These are phyloP conservation scores for Xylariaceae sp. DNA, from an alignment of 2,329 filamentous ascomycete species.

Conservation along the genomic window DNA sequence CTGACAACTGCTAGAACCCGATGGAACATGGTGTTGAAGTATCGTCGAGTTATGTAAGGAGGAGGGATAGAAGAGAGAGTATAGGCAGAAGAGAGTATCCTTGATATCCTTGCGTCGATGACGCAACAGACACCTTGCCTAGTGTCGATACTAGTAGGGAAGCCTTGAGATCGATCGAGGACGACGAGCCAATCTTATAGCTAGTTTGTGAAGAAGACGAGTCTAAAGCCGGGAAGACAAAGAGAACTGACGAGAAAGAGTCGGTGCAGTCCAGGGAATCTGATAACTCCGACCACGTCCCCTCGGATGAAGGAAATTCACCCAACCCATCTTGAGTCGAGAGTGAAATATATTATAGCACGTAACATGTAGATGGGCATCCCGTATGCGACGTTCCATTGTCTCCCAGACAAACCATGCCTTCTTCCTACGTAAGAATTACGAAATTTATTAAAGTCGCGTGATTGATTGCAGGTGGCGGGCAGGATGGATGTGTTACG, in stretches of 20 bases:
- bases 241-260: too few relatives aligned
- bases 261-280: too few relatives aligned
- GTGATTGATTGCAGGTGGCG: slow-evolving; percentile 1
- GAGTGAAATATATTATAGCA: neutral
- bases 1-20: neutral
- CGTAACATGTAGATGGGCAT: neutral
- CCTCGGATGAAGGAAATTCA: neutral
- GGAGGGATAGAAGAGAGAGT: neutral
- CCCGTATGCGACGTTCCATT: neutral
- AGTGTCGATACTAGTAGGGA: neutral
- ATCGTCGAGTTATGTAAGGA: neutral
- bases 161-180: neutral
- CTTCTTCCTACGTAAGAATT: neutral
- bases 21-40: neutral
- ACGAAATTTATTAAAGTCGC: neutral
- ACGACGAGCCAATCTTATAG: neutral
- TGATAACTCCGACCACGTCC: neutral
- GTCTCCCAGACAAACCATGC: neutral
- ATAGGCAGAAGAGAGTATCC: neutral
- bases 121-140: neutral
- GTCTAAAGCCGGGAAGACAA: too few relatives aligned
- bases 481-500: neutral
- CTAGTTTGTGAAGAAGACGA: too few relatives aligned
- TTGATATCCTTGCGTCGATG: neutral
- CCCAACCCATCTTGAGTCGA: neutral